Base-by-base conservation (phyloP, 1,284 basidiomycete species). In the Malassezia furfur region DNA sequence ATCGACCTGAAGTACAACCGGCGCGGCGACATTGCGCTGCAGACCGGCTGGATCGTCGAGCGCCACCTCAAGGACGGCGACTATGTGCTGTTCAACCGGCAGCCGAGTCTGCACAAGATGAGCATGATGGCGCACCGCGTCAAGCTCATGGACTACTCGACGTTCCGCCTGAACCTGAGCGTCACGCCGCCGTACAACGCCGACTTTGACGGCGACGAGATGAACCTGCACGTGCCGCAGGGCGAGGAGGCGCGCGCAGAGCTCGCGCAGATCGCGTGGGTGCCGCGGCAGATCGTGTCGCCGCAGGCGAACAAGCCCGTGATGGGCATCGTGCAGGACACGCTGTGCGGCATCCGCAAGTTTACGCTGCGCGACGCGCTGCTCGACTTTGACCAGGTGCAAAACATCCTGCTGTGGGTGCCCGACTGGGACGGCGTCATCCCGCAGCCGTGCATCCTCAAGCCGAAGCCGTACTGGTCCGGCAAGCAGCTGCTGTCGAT, bases 51-150 rank as follows among this genome's bases (percentile, higher is more conserved):
- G 94, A 88, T 98, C 52, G 94, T 98, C 5, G 94, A 99, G 78
- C 81, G 94, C 28, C 94, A 99, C 79, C 78, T 99, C 60, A 91
- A 90, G 78, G 88, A 96, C 68, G 94, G 94, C 80, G 60, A 63
- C 74, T 96, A 83, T 69, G 88, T 98, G 34, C 78, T 98, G 48
- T 98, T 99, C 81, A 98, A 98, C 77, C 91, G 94, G 61, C 94
- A 98, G 74, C 94, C 94, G 2, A 88, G 85, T 81, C 77, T 98
- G 76, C 94, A 99, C 78, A 99, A 98, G 78, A 98, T 98, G 94
- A 93, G 88, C 80, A 98, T 98, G 94, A 98, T 98, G 94, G 90
- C 88, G 76, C 94, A 99, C 79, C 84, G 94, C 38, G 88, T 98
- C 48, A 90, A 88, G 74, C 79, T 99, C 55, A 96, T 98, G 91